Conservation (phyloP, 2,329 filamentous ascomycete species). For the Pleoardoris graminearum region DNA sequence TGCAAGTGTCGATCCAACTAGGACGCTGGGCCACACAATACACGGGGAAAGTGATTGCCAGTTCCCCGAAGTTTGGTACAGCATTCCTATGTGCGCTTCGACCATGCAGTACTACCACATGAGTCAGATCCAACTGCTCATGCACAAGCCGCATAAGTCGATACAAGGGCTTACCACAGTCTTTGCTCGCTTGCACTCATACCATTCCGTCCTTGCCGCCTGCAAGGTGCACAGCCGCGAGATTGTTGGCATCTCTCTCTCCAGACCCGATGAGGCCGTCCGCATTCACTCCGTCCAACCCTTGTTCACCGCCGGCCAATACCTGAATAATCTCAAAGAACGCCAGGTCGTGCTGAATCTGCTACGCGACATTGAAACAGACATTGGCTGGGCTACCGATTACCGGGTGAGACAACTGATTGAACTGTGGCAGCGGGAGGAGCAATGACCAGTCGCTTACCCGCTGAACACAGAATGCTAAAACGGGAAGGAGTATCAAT, state of each 20-base stretch:
- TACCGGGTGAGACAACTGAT: constrained; percentile 61
- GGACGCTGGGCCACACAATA: constrained; percentile 27
- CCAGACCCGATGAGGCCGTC: constrained; percentile 59
- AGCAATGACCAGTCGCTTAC: constrained; percentile 20
- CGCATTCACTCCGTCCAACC: constrained; percentile 62
- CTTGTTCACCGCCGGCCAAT: constrained; percentile 65
- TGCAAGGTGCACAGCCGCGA: constrained; percentile 62
- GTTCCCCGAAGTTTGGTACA: constrained; percentile 65
- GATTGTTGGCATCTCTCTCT: constrained; percentile 63
- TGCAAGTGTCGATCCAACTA: constrained; percentile 53
- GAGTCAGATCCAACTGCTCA: constrained; percentile 62
- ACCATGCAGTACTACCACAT: constrained; percentile 70
- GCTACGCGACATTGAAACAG: constrained; percentile 62
- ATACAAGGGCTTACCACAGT: constrained; percentile 57
- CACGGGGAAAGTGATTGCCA: constrained; percentile 39
- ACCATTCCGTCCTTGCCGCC: constrained; percentile 60
- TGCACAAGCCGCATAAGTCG: constrained; percentile 63
- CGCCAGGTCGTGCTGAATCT: constrained; percentile 59
- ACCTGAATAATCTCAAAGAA: constrained; percentile 58
- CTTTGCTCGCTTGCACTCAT: constrained; percentile 58
- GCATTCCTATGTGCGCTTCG: constrained; percentile 64
- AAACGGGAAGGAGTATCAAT: too few species aligned
- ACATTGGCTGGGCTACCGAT: constrained; percentile 66
- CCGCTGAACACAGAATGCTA: constrained; percentile 7
- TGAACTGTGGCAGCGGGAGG: constrained; percentile 51